These are phyloP conservation scores for Aspergillus chevalieri DNA, from an alignment of 2,329 filamentous ascomycete genomes.

Conservation along the genomic window DNA sequence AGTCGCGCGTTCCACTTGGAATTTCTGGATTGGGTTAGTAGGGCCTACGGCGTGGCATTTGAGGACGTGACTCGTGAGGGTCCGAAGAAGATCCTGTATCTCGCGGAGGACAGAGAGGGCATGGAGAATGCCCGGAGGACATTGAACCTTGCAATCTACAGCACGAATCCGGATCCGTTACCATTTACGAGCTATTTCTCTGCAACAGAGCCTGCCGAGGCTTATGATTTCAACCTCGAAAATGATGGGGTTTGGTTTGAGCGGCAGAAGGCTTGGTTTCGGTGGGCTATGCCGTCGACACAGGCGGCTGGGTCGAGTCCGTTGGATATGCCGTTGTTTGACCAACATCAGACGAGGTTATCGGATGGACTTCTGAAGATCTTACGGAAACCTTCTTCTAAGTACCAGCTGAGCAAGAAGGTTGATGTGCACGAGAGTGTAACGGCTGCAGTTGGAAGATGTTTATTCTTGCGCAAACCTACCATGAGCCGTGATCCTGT, in stretches of 20 bases:
- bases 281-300: slow-evolving; percentile 29
- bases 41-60: slow-evolving; percentile 26
- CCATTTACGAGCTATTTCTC: slow-evolving; percentile 33
- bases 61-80: slow-evolving; percentile 13
- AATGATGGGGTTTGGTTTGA: slow-evolving; percentile 25
- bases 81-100: slow-evolving; percentile 26
- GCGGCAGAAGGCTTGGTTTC: slow-evolving; percentile 29
- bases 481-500: slow-evolving; percentile 13
- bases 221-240: slow-evolving; percentile 20
- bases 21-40: slow-evolving; percentile 30
- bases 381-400: slow-evolving; percentile 14
- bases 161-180: slow-evolving; percentile 11
- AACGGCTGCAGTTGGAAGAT: slow-evolving; percentile 33
- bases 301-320: slow-evolving; percentile 13
- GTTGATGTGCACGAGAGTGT: slow-evolving; percentile 25
- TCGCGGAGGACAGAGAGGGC: slow-evolving; percentile 24
- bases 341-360: slow-evolving; percentile 24
- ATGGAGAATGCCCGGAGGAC: slow-evolving; percentile 30
- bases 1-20: slow-evolving; percentile 15
- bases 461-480: slow-evolving; percentile 28
- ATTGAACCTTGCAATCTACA: slow-evolving; percentile 25
- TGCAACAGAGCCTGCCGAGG: slow-evolving; percentile 19
- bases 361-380: slow-evolving; percentile 28
- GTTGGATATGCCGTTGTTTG: slow-evolving; percentile 20
- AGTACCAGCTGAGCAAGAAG: not conserved